Evolutionary conservation across 345 rosid genomes (phyloP), one percentile per base, ranked within the genome.

Genomic region (Moringa oleifera): DNA sequence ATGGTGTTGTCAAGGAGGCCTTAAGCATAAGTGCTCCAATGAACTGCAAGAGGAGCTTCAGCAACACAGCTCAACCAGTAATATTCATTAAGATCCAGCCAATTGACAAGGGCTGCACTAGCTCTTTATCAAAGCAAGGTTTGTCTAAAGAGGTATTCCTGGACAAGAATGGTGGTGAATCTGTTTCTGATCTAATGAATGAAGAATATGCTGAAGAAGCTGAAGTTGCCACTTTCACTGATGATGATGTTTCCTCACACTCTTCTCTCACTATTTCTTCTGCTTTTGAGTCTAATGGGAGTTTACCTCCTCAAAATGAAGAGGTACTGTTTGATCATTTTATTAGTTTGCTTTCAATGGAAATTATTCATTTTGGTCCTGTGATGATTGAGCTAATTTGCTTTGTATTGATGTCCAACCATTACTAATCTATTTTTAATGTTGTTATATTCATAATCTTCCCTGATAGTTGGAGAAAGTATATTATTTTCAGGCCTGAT

Each of bases 191-290:
- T 15, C 47, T 41, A 1, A 41, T 11, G 47, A 41, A 41, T 1
- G 47, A 41, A 15, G 47, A 41, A 41, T 41, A 41, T 41, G 80
- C 84, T 33, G 94, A 85, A 57, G 97, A 93, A 83, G 89, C 91
- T 24, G 97, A 89, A 73, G 36, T 62, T 72, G 78, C 83, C 45
- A 81, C 90, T 61, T 76, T 80, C 64, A 81, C 88, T 18, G 91
- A 87, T 58, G 98, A 89, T 68, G 97, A 87, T 73, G 77, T 73
- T 65, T 86, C 96, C 64, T 84, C 94, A 12, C 97, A 78, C 22
- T 86, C 96, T n/a, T 93, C 97, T 64, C 58, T 74, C 66, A 74
- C 76, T 7, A 70, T 73, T 76, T 84, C 88, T 17, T 71, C 82
- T 59, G 17, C 1, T 41, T 41, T 41, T 41, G 47, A 41, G 12